Percentiles rank a stretch among this genome's conserved stretches.
Conservation (phyloP, 495 filamentous ascomycete species). For the Daldinia caldariorum region DNA sequence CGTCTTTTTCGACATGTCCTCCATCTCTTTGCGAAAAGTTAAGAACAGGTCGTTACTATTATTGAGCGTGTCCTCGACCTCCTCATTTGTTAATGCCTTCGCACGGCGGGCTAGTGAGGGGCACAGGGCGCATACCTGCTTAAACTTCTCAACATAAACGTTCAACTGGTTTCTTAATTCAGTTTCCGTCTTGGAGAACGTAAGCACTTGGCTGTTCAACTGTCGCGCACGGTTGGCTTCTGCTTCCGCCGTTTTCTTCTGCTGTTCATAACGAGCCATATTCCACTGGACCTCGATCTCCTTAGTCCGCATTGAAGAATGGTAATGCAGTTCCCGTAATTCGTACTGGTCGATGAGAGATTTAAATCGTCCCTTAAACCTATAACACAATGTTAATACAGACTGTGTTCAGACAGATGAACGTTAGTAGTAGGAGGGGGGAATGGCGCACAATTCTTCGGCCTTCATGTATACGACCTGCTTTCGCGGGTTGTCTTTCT, state of each 20-base stretch:
- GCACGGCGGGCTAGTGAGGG: conserved; percentile 42
- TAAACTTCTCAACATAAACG: conserved; percentile 99
- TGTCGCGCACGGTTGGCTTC: conserved; percentile 82
- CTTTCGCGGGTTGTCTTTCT: conserved; percentile 78
- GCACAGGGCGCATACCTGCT: conserved; percentile 77
- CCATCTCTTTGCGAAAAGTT: conserved; percentile 99
- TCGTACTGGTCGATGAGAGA: conserved; percentile 96
- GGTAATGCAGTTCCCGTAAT: conserved; percentile 89
- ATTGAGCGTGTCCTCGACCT: conserved; percentile 99
- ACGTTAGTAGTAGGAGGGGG: not conserved
- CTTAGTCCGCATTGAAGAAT: conserved; percentile 87
- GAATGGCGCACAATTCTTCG: conserved; percentile 78
- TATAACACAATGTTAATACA: conserved; percentile 54
- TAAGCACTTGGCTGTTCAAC: conserved; percentile 89
- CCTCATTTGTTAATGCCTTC: conserved; percentile 50
- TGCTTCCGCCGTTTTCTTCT: conserved; percentile 84
- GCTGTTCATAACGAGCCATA: conserved; percentile 83
- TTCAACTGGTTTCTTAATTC: conserved; percentile 95
- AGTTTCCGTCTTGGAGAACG: conserved; percentile 94
- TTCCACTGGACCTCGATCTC: conserved; percentile 96
- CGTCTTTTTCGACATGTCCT: conserved; percentile 99
- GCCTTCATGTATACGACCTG: conserved; percentile 80
- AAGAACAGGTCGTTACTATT: conserved; percentile 98
- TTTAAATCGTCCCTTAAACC: conserved; percentile 90
- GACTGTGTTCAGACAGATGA: conserved; percentile 2